Base-by-base conservation (phyloP, 352 stramenopile genomes). In the Pythium brassicae region DNA sequence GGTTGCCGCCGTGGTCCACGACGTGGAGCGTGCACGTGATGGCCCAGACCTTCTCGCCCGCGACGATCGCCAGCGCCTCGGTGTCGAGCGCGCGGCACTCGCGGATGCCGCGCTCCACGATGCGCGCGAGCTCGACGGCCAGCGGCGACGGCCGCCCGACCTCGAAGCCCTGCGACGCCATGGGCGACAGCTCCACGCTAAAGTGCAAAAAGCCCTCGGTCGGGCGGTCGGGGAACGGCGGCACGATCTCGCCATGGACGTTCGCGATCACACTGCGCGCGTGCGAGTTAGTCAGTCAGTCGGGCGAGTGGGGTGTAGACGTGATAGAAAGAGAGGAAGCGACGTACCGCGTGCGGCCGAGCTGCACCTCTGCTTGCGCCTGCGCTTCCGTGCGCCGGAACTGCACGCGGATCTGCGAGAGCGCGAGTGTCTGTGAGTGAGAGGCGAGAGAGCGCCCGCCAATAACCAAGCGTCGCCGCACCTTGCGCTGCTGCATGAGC, bases 31-130 rank as follows among this genome's bases (percentile, higher is more conserved):
- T 75, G 59, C 96, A 91, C 37, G 82, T 89, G 49, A 99, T 87
- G 39, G 88, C 75, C 95, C 95, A 99, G 25, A 92, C 95, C 74
- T 96, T 98, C 51, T 94, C 77, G 37, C 93, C 94, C n/a, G 86
- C 78, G 34, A 96, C 70, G 35, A 99, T 86, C 44, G 89, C 96
- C 45, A 99, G 78, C 37, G 93, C 94, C 71, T 99, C 95, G 7
- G 87, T 95, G 75, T 99, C 95, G 11, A 99, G 77, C 10, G 92
- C 89, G 12, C 89, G 86, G 57, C 89, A 94, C 48, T 97, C 85
- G 44, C 95, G 78, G 43, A 98, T 78, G 35, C 89, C 91, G 20
- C 91, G 84, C 69, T 98, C 94, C 49, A 98, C 73, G 20, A 97
- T 83, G 35, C 91, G 72, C 44, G 95, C 74, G 50, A 98, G 83